Evolutionary conservation across 2,329 filamentous ascomycete species (phyloP), one percentile per base, ranked within the genome.

Genomic region (Chrysosporium queenslandicum): DNA sequence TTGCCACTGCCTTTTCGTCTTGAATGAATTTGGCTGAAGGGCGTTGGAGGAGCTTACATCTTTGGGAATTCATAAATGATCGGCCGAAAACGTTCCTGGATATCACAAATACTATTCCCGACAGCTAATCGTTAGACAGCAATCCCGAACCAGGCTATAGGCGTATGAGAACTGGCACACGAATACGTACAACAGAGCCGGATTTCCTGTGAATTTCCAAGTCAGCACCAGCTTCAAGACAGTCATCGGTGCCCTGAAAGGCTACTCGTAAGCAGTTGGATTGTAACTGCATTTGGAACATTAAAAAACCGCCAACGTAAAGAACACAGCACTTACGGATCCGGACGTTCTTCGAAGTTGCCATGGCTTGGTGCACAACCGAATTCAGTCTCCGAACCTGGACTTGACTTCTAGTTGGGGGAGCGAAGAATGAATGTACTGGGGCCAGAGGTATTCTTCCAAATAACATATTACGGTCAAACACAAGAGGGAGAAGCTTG

Each of bases 1-100:
- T 40, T 23, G 7, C 3, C 12, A 9, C 4, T 20, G 39, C 21
- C 12, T 11, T 27, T 9, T 29, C 21, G 4, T 8, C 21, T 14
- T 23, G 11, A 2, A 36, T 14, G 9, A 16, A 34, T 23, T 16
- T 25, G 20, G 32, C 20, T 16, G 21, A 40, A 50, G 53, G 47
- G 32, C n/a, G n/a, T n/a, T n/a, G 30, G 36, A 32, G 45, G 16
- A 23, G 36, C 73, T 54, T 74, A 87, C 82, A 96, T 78, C 66
- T 86, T 88, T 58, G 87, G 80, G 65, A 90, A 96, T 65, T 94
- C 83, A 71, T 84, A 80, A 62, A 97, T 95, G 52, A 83, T 84
- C 7, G 76, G 74, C 56, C 87, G 80, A 71, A 97, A 97, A 68
- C 89, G 94, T 60, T 96, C 91, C 72, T 97, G 91, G 58, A 97